Percentiles rank a stretch among this genome's conserved stretches.
Conservation (phyloP, 2,329 filamentous ascomycete genomes). For the Microsporum canis region DNA sequence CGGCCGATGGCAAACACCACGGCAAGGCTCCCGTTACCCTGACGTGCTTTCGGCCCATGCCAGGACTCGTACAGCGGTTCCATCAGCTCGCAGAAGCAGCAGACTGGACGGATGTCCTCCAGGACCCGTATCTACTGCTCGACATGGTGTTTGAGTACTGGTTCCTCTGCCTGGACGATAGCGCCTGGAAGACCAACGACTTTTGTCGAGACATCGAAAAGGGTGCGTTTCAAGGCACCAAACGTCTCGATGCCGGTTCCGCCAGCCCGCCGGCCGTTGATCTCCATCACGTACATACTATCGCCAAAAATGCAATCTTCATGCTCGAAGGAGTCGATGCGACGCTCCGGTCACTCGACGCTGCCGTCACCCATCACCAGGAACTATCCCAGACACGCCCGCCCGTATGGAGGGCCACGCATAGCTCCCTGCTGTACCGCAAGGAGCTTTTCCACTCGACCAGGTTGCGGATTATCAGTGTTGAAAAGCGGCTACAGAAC, state of each 20-base stretch:
- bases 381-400: neutral
- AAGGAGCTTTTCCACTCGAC: neutral
- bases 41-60: neutral
- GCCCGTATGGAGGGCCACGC: neutral
- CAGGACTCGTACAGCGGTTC: neutral
- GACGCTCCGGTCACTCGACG: neutral
- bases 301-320: neutral
- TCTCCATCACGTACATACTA: neutral
- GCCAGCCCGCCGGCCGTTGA: neutral
- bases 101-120: neutral
- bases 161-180: neutral
- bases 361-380: neutral
- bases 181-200: neutral
- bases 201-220: neutral
- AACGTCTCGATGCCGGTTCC: neutral
- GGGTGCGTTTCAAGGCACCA: neutral
- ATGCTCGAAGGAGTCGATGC: neutral
- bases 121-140: neutral
- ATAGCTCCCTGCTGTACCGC: neutral
- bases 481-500: neutral
- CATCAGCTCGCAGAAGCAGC: neutral
- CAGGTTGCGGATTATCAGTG: neutral
- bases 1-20: neutral
- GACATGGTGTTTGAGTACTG: neutral
- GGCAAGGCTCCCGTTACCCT: neutral